Evolutionary conservation across 106 monocot genomes (phyloP).

Genomic region (Vanilla planifolia): DNA sequence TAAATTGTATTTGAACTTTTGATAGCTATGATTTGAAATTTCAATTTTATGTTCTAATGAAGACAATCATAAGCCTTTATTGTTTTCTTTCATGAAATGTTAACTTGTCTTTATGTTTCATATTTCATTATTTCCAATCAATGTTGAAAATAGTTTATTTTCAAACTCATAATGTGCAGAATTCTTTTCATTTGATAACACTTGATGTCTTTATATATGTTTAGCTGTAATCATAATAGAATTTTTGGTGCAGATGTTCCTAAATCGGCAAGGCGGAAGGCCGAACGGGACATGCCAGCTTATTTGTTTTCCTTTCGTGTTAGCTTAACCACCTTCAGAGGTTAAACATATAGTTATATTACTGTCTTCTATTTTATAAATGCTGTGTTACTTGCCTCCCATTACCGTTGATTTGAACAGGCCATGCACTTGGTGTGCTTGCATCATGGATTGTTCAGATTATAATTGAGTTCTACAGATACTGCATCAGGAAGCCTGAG

Average conservation of each 20-base stretch:
- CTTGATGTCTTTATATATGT: background rate
- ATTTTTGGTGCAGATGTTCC: constrained; percentile 40
- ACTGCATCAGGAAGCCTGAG: constrained; percentile 43
- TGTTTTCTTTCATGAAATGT: background rate
- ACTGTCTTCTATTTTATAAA: background rate
- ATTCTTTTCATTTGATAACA: background rate
- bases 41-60: too few species aligned
- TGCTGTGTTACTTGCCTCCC: background rate
- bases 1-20: too few species aligned
- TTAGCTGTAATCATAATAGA: background rate
- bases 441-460: constrained; percentile 89
- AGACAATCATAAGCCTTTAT: too few species aligned
- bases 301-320: constrained; percentile 47
- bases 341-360: constrained; percentile 19
- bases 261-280: constrained; percentile 73
- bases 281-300: constrained; percentile 53
- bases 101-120: background rate
- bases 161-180: too few species aligned
- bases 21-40: too few species aligned
- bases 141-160: too few species aligned
- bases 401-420: constrained; percentile 22
- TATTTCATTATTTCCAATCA: background rate
- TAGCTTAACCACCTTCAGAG: constrained; percentile 86
- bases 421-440: constrained; percentile 61
- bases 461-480: constrained; percentile 61